Evolutionary conservation across 202 grass and related monocot species (phyloP), one percentile per base, ranked within the genome.

Genomic region (Bolboschoenoplectus hybrid): DNA sequence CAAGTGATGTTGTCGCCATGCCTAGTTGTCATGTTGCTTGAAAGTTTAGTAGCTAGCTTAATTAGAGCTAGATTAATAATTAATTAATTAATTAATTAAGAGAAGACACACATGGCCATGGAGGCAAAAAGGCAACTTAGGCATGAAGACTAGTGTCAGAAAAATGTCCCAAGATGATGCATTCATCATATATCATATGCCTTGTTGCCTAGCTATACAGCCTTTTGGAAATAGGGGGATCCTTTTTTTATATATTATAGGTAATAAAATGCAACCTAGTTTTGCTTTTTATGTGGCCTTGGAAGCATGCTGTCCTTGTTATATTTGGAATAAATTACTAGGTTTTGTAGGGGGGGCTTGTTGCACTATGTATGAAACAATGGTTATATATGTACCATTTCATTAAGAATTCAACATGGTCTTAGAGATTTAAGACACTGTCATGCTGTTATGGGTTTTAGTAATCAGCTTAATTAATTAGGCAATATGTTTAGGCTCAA

Each of bases 301-400:
- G 82, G 63, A 84, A 70, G 82, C 82, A 84, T 84, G 82, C 82
- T 84, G 82, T 84, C 82, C 61, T 84, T 84, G 64, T 84, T 84
- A 68, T 68, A 71, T 71, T 84, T 52, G 47, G 63, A 83, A 70
- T 53, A 69, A 36, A 71, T 56, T 2, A 38, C 65, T 84, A 70
- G 35, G 7, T 49, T 63, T 61, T 17, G 19, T 84, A 71, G 65
- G 64, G 53, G 40, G 6, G 11, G 3, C 10, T 14, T 55, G 52
- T 82, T 65, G 40, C 51, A 67, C 41, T 82, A 67, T 51, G 43
- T 82, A 12, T 45, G 60, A 26, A 35, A 65, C 40, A 65, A 19
- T 45, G n/a, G 41, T 53, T 16, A 14, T 26, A 26, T 26, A 26
- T 26, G 72, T 52, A 16, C 46, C 19, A 43, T 80, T 17, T 17